Conservation (phyloP, 768 basidiomycete genomes). For the Pleurotus djamor region DNA sequence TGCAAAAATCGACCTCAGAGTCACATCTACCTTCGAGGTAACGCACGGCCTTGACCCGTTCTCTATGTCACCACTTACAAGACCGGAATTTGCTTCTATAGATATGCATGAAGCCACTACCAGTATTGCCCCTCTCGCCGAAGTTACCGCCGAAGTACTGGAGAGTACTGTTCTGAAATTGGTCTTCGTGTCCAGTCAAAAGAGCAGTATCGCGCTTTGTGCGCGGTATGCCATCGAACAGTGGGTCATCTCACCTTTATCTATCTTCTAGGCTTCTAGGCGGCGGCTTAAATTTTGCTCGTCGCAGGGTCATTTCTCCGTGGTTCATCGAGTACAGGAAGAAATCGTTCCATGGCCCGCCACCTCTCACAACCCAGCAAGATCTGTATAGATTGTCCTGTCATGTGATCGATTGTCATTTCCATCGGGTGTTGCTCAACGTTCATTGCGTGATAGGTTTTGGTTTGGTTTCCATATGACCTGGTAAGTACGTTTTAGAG, state of each 20-base stretch:
- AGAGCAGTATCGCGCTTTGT: neutral
- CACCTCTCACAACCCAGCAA: neutral
- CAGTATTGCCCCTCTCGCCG: neutral
- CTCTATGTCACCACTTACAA: neutral
- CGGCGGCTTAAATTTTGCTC: too few species aligned
- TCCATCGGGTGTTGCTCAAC: neutral
- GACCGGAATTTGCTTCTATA: neutral
- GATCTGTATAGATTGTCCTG: neutral
- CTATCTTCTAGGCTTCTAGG: neutral
- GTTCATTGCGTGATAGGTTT: neutral
- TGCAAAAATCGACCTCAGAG: neutral
- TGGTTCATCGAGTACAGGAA: neutral
- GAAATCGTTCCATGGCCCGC: neutral
- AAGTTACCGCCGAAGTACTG: neutral
- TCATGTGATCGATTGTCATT: neutral
- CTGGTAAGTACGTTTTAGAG: neutral
- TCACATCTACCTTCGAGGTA: neutral
- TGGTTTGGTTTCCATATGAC: conserved; percentile 1
- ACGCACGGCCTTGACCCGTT: neutral
- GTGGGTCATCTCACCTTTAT: neutral
- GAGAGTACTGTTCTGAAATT: neutral
- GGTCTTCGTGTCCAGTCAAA: neutral
- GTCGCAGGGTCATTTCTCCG: neutral
- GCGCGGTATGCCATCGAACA: neutral
- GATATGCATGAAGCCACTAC: neutral